A percentile compares a stretch with the other conserved stretches of the same genome.
Evolutionary conservation across 805 yeast species (phyloP).

Genomic region (Wickerhamiella siamensis): DNA sequence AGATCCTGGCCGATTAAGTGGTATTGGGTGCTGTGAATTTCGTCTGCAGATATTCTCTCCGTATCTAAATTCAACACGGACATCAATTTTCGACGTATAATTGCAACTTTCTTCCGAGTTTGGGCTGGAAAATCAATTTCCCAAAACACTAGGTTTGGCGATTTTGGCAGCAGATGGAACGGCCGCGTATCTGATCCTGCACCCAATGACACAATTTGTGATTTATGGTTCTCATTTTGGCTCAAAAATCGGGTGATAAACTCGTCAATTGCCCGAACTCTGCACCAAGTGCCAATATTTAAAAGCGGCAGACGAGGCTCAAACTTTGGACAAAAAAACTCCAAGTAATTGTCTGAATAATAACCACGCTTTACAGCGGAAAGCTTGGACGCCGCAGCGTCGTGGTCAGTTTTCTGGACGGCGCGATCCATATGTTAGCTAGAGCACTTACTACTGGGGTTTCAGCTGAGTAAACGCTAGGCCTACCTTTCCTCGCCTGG

Average conservation of each 20-base stretch:
- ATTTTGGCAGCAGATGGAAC: slow-evolving; percentile 33
- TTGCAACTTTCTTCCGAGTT: slow-evolving; percentile 35
- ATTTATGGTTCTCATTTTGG: slow-evolving; percentile 8
- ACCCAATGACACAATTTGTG: slow-evolving; percentile 53
- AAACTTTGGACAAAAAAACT: slow-evolving; percentile 6
- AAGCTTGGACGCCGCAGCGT: slow-evolving; percentile 40
- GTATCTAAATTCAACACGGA: neutral
- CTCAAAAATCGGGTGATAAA: slow-evolving; percentile 29
- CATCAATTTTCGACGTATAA: slow-evolving; percentile 27
- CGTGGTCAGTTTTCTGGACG: slow-evolving; percentile 44
- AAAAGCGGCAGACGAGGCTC: slow-evolving; percentile 40
- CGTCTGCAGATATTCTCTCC: slow-evolving; percentile 2
- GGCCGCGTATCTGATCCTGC: slow-evolving; percentile 69
- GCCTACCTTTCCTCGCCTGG: neutral
- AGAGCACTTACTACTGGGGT: neutral
- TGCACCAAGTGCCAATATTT: slow-evolving; percentile 45
- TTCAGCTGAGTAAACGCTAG: neutral
- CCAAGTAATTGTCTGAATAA: slow-evolving; percentile 29
- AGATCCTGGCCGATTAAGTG: slow-evolving; percentile 44
- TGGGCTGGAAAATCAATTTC: slow-evolving; percentile 55
- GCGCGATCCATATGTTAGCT: slow-evolving; percentile 20
- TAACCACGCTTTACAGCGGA: slow-evolving; percentile 35
- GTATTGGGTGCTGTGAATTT: slow-evolving; percentile 27
- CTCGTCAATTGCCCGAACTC: slow-evolving; percentile 33
- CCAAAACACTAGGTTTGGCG: slow-evolving; percentile 29